Evolutionary conservation across 2,329 filamentous ascomycete genomes (phyloP).

Genomic region (Didymosphaeria variabile): DNA sequence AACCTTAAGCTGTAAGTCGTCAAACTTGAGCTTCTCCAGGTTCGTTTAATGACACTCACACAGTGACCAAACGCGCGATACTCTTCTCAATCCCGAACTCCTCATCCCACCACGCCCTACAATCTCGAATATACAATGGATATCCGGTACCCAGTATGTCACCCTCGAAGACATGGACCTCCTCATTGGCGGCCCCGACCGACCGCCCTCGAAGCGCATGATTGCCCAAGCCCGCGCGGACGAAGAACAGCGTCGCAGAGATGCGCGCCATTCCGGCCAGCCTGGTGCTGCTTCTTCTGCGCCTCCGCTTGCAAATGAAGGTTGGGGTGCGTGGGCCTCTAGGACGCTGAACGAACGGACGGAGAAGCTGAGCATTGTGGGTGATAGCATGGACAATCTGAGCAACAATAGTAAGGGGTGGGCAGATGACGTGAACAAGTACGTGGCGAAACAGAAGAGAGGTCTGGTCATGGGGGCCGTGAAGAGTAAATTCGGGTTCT

Average conservation of each 20-base stretch:
- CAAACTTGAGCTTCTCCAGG: constrained; percentile 23
- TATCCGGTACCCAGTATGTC: constrained; percentile 91
- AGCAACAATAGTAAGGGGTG: constrained; percentile 83
- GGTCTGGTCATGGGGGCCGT: constrained; percentile 75
- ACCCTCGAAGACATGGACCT: constrained; percentile 88
- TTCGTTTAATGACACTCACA: constrained; percentile 18
- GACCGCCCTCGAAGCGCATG: constrained; percentile 90
- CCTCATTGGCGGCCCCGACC: constrained; percentile 86
- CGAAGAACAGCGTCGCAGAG: constrained; percentile 64
- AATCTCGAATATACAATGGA: constrained; percentile 96
- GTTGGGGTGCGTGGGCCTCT: constrained; percentile 80
- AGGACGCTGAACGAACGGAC: constrained; percentile 90
- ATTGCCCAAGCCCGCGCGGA: constrained; percentile 80
- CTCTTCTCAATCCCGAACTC: constrained; percentile 79
- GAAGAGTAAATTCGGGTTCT: constrained; percentile 49
- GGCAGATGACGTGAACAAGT: constrained; percentile 89
- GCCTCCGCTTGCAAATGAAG: constrained; percentile 50
- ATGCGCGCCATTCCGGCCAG: constrained; percentile 44
- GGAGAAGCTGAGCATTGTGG: constrained; percentile 82
- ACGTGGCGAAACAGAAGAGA: constrained; percentile 84
- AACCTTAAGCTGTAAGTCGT: constrained; percentile 68
- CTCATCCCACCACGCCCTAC: constrained; percentile 82
- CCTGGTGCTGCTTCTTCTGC: constrained; percentile 46
- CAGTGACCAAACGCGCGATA: constrained; percentile 68
- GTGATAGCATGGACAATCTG: constrained; percentile 83